phyloP scores from a whole-genome alignment of 1,284 basidiomycete genomes.

The Coriolopsis trogii region DNA sequence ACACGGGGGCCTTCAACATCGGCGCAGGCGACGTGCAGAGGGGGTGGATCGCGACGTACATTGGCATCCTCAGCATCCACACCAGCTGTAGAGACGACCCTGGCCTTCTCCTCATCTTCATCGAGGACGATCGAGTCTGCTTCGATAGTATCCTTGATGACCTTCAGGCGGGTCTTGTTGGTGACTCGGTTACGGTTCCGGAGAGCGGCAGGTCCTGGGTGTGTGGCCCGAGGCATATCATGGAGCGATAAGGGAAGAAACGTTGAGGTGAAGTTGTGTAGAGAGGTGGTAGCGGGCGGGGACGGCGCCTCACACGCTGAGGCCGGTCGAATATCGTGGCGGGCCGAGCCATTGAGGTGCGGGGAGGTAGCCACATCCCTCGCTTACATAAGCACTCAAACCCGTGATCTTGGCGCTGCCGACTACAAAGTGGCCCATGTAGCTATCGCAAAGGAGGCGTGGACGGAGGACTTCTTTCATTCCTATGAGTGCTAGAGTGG shows the following conservation, averaged over 20 bases:
- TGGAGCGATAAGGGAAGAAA: slow-evolving; percentile 45
- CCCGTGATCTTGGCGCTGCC: slow-evolving; percentile 8
- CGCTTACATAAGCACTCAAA: slow-evolving; percentile 19
- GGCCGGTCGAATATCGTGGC: slow-evolving; percentile 27
- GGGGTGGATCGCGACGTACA: slow-evolving; percentile 55
- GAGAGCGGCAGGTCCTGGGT: slow-evolving; percentile 72
- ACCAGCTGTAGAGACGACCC: slow-evolving; percentile 63
- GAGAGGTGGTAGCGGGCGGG: slow-evolving; percentile 29
- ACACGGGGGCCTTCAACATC: slow-evolving; percentile 50
- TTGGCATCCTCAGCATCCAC: slow-evolving; percentile 89
- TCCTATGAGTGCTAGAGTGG: too few relatives aligned
- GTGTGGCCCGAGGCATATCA: slow-evolving; percentile 82
- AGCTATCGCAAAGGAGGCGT: too few relatives aligned
- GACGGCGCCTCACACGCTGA: slow-evolving; percentile 30
- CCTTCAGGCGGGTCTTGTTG: slow-evolving; percentile 87
- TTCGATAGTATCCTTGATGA: slow-evolving; percentile 80
- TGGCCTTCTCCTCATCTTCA: slow-evolving; percentile 81
- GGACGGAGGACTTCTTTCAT: too few relatives aligned
- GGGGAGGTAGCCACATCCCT: slow-evolving; percentile 14
- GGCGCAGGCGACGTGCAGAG: slow-evolving; percentile 38
- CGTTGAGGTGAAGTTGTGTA: slow-evolving; percentile 20
- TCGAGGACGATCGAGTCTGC: slow-evolving; percentile 81
- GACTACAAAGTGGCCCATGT: too few relatives aligned
- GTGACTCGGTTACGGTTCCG: slow-evolving; percentile 86
- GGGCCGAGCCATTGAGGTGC: slow-evolving; percentile 24